Evolutionary conservation across 306 rosid species (phyloP).

Genomic region (Bauhinia variegata): DNA sequence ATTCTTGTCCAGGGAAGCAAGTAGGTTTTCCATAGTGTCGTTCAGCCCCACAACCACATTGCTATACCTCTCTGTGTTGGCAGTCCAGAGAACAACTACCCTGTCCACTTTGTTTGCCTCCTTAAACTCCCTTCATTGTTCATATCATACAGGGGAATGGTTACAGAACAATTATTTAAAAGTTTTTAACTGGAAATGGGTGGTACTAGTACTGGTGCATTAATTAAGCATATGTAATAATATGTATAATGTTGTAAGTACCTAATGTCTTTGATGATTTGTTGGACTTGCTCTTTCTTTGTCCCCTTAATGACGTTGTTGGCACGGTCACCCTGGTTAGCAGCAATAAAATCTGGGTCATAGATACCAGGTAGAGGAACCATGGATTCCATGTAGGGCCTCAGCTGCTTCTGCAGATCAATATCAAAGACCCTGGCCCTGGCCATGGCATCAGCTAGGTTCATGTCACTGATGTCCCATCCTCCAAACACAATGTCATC

Average conservation of each 20-base stretch:
- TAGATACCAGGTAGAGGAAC: constrained; percentile 95
- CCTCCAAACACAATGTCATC: constrained; percentile 96
- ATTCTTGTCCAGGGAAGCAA: constrained; percentile 79
- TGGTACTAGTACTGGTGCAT: background rate
- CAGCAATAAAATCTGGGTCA: constrained; percentile 94
- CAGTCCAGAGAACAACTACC: constrained; percentile 97
- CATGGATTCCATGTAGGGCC: constrained; percentile 98
- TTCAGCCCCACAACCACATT: constrained; percentile 82
- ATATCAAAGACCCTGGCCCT: constrained; percentile 94
- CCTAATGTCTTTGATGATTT: constrained; percentile 82
- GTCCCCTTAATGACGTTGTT: constrained; percentile 88
- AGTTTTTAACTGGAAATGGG: constrained; percentile 14
- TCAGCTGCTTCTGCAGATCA: constrained; percentile 92
- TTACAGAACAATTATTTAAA: background rate
- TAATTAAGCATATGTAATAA: background rate
- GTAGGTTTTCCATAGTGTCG: constrained; percentile 77
- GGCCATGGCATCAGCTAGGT: constrained; percentile 94
- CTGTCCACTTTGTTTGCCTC: constrained; percentile 79
- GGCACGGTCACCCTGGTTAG: constrained; percentile 89
- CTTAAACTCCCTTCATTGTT: constrained; percentile 73
- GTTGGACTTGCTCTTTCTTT: constrained; percentile 80
- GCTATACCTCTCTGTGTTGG: constrained; percentile 97
- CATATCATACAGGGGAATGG: constrained; percentile 1
- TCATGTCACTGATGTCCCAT: constrained; percentile 96
- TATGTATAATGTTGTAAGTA: constrained; percentile 32